Conservation (phyloP, 495 filamentous ascomycete species). For the Tetracladium setigerum region DNA sequence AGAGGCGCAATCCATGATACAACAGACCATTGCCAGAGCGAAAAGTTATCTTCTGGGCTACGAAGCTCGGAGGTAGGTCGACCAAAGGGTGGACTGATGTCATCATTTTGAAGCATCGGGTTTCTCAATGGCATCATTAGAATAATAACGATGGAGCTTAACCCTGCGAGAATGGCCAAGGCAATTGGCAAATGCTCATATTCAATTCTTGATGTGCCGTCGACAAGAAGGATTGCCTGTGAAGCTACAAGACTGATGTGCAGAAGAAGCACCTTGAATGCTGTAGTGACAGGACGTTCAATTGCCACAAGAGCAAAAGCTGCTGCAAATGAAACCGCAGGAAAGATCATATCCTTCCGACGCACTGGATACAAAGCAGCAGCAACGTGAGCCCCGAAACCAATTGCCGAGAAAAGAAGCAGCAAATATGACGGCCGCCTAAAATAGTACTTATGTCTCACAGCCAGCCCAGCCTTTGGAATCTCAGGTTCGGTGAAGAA, state of each 20-base stretch:
- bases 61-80: constrained; percentile 51
- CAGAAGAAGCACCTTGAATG: constrained; percentile 34
- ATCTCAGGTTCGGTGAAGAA: constrained; percentile 40
- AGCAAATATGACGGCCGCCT: constrained; percentile 30
- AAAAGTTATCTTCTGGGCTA: constrained; percentile 77
- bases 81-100: constrained; percentile 52
- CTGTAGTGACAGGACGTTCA: constrained; percentile 39
- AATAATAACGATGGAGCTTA: constrained; percentile 42
- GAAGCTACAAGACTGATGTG: constrained; percentile 26
- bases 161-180: constrained; percentile 32
- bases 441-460: constrained; percentile 21
- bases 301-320: constrained; percentile 35
- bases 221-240: constrained; percentile 29
- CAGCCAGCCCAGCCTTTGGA: constrained; percentile 22
- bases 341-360: constrained; percentile 5
- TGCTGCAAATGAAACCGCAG: constrained; percentile 31
- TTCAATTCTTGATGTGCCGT: constrained; percentile 18
- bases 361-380: constrained; percentile 28
- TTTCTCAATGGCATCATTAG: constrained; percentile 67
- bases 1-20: constrained; percentile 78
- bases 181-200: constrained; percentile 32
- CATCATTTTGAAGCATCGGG: constrained; percentile 43
- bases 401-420: constrained; percentile 32
- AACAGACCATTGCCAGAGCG: constrained; percentile 72
- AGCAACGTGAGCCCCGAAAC: constrained; percentile 32